phyloP scores from a whole-genome alignment of 257 asterid species.

The Solanum pinnatisectum region DNA sequence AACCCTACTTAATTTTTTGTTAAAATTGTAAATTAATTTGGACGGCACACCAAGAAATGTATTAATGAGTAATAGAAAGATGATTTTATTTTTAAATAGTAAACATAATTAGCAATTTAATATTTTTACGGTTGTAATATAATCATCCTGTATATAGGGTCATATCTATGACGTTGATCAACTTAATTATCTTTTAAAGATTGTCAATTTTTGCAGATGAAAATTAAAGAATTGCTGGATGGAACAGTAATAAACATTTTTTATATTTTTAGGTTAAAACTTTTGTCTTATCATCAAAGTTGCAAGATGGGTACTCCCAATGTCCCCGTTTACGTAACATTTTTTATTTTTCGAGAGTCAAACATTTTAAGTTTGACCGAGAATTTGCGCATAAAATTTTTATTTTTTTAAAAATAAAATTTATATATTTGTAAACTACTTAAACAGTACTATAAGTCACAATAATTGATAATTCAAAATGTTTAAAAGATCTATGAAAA shows the following conservation, averaged over 20 bases:
- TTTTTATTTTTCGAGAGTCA: too few species aligned
- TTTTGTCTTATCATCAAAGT: too few species aligned
- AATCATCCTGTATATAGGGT: background rate
- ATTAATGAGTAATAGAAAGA: background rate
- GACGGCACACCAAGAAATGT: background rate
- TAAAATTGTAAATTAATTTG: background rate
- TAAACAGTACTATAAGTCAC: too few species aligned
- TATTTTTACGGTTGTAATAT: background rate
- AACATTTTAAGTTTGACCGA: too few species aligned
- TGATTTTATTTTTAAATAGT: background rate
- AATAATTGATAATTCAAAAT: too few species aligned
- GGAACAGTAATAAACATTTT: background rate
- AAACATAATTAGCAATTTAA: background rate
- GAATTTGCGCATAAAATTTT: too few species aligned
- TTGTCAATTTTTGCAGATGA: background rate
- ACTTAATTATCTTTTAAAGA: background rate
- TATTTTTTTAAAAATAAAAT: too few species aligned
- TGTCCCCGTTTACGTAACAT: too few species aligned
- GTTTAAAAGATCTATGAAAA: too few species aligned
- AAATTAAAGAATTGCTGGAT: background rate
- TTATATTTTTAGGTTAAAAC: too few species aligned
- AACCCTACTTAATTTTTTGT: background rate
- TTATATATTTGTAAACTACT: too few species aligned
- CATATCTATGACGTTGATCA: background rate
- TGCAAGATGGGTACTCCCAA: too few species aligned